Base-by-base conservation (phyloP, 2,329 filamentous ascomycete species). In the Microdochium bolleyi region DNA sequence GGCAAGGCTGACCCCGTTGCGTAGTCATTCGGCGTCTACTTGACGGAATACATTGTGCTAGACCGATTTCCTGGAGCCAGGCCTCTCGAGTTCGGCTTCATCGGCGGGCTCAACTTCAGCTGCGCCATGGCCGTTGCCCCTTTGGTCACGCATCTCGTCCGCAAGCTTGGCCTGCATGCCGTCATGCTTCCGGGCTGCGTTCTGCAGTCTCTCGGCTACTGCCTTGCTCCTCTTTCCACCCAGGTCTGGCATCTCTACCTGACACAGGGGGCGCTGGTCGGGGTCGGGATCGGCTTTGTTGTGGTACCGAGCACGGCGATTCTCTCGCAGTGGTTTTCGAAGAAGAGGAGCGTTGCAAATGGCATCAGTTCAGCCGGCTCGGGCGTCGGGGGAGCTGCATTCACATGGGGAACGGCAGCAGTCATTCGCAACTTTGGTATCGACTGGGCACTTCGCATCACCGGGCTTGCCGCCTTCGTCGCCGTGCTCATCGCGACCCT, bases 261-360 rank as follows among this genome's bases (percentile, higher is more conserved):
- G 2, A 64, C 61, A 1, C 72, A 76, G 53, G 72, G 71, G 1
- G 52, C 70, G 2, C 58, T 69, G 0, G 65, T 73, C 9, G 72
- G 73, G 0, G 50, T 63, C 3, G 71, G 72, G 0, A 62, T 74
- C 5, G 70, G 70, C 1, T 67, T 68, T 13, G 56, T 73, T n/a
- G 73, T 67, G 41, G 67, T 71, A 2, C 68, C 70, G 1, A 63
- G 63, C 30, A 58, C 69, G 1, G 64, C 65, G 0, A 61, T 74
- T 2, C 55, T 70, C 1, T 64, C 67, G 1, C 70, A 75, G 49
- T 75, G 72, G 72, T 76, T 76, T 55, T 54, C 57, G 8, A 62
- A 57, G 19, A 61, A 60, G 14, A 60, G 73, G 1, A 68, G 66
- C 32, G 56, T 76, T 2, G 73, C 71, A 1, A 71, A 69, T 25